Percentiles rank a stretch among this genome's conserved stretches.
phyloP scores from a whole-genome alignment of 805 yeast species.

The Ogataea paradorogensis region DNA sequence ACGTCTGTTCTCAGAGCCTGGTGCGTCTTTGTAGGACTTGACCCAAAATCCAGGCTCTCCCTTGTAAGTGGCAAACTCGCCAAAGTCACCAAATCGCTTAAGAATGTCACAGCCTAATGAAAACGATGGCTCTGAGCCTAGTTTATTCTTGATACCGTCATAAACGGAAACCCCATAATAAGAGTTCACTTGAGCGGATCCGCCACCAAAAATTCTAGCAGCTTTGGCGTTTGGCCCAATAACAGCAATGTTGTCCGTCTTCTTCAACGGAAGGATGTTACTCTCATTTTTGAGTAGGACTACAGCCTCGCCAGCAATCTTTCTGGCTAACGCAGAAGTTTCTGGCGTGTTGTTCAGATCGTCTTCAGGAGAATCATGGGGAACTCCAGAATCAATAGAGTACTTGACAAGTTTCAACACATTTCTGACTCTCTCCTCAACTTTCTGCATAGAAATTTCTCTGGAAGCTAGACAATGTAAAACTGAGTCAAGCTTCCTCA shows the following conservation, averaged over 20 bases:
- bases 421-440: slow-evolving; percentile 48
- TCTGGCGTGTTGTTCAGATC: slow-evolving; percentile 46
- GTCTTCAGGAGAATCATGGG: slow-evolving; percentile 39
- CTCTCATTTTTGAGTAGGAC: slow-evolving; percentile 57
- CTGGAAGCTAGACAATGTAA: slow-evolving; percentile 42
- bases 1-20: slow-evolving; percentile 22
- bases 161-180: slow-evolving; percentile 20
- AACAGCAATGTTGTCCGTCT: slow-evolving; percentile 43
- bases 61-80: slow-evolving; percentile 14
- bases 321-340: slow-evolving; percentile 42
- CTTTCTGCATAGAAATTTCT: slow-evolving; percentile 40
- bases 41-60: slow-evolving; percentile 29
- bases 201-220: slow-evolving; percentile 57
- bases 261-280: slow-evolving; percentile 44
- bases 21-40: slow-evolving; percentile 30
- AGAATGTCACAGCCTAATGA: slow-evolving; percentile 35
- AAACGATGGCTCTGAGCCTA: slow-evolving; percentile 27
- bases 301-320: slow-evolving; percentile 48
- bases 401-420: slow-evolving; percentile 50
- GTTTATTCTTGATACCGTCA: slow-evolving; percentile 19
- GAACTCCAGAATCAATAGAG: slow-evolving; percentile 41
- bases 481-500: slow-evolving; percentile 41
- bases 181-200: slow-evolving; percentile 47
- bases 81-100: slow-evolving; percentile 17
- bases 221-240: slow-evolving; percentile 60